A percentile compares a stretch with the other conserved stretches of the same genome.
Conservation (phyloP, 306 rosid species). For the Senna tora region DNA sequence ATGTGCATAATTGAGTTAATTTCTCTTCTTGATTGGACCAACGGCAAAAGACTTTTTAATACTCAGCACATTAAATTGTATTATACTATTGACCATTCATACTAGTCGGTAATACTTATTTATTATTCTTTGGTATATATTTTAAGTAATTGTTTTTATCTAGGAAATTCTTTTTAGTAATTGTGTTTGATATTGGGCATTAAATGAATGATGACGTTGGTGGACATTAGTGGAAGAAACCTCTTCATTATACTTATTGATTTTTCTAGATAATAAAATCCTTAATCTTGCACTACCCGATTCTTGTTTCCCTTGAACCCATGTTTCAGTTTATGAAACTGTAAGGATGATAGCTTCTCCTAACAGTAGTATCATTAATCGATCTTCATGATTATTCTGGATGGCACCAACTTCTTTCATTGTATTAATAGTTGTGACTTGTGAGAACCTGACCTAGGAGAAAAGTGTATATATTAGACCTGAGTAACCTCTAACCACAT, state of each 20-base stretch:
- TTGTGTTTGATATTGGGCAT: background rate
- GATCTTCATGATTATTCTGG: background rate
- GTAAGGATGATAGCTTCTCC: background rate
- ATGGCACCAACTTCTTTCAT: background rate
- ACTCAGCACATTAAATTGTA: background rate
- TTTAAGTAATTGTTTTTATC: no score
- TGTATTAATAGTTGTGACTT: background rate
- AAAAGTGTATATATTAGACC: background rate
- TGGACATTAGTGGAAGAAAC: background rate
- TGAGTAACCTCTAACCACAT: background rate
- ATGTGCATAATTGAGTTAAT: background rate
- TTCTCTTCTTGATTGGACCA: background rate
- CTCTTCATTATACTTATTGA: background rate
- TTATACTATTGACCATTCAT: background rate
- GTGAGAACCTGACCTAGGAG: background rate
- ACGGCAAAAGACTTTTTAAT: background rate
- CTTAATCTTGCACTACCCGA: background rate
- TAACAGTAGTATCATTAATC: background rate
- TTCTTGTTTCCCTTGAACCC: background rate
- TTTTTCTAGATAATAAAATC: background rate
- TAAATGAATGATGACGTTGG: background rate
- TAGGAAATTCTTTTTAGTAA: background rate
- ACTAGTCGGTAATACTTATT: background rate
- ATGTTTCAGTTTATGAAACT: conserved; percentile 6
- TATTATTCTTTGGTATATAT: background rate